Percentiles rank a stretch among this genome's conserved stretches.
phyloP scores from a whole-genome alignment of 768 basidiomycete species.

The Panaeolus papilionaceus region DNA sequence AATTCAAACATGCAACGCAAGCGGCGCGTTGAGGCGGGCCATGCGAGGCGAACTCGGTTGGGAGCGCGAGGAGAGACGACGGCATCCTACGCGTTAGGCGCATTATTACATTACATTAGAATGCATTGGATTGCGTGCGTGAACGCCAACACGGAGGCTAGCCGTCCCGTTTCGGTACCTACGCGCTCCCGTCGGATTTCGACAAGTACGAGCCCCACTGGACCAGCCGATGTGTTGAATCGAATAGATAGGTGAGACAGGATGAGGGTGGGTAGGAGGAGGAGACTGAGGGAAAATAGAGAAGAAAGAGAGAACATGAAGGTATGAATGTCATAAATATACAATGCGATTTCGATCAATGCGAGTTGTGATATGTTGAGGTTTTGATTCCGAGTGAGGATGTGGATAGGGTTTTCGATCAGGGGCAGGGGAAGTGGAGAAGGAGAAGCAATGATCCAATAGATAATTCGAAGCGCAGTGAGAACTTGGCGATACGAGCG shows the following conservation, averaged over 20 bases:
- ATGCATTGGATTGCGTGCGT: not conserved
- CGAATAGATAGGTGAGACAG: not conserved
- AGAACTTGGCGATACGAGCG: not conserved
- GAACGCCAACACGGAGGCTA: not conserved
- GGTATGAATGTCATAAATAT: not conserved
- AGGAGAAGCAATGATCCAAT: too few relatives aligned
- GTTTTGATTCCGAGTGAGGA: not conserved
- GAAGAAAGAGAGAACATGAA: not conserved
- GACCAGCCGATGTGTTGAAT: not conserved
- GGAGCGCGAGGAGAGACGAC: too few relatives aligned
- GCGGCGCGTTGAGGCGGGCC: not conserved
- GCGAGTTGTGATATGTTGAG: too few relatives aligned
- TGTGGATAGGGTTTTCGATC: not conserved
- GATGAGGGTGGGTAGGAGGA: too few relatives aligned
- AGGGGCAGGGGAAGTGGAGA: too few relatives aligned
- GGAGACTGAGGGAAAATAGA: not conserved
- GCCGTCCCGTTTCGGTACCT: not conserved
- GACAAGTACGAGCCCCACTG: too few relatives aligned
- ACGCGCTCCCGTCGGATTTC: not conserved
- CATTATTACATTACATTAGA: too few relatives aligned
- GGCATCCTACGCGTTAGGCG: not conserved
- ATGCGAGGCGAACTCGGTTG: too few relatives aligned
- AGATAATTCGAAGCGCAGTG: too few relatives aligned
- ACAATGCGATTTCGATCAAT: not conserved
- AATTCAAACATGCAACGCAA: not conserved